A percentile compares a stretch with the other conserved stretches of the same genome.
Conservation (phyloP, 192 early-diverging fungal genomes). For the Backusella westeae region DNA sequence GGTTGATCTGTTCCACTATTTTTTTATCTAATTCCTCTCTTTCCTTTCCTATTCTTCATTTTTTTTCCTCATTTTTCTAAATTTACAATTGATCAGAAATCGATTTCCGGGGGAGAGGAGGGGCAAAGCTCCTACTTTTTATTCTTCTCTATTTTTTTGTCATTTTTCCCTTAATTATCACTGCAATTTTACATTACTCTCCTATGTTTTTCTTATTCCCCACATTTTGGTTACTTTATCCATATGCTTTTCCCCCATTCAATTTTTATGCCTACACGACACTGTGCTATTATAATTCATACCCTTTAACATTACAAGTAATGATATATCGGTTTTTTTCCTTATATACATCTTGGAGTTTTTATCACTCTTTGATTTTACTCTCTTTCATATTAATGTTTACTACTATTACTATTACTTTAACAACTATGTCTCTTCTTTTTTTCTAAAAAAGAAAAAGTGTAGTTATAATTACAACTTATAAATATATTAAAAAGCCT, state of each 20-base stretch:
- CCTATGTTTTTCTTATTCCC: neutral
- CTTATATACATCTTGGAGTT: neutral
- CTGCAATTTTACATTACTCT: neutral
- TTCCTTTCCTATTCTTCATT: neutral
- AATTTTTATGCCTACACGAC: neutral
- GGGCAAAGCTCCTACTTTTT: neutral
- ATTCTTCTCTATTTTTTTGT: neutral
- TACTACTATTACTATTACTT: neutral
- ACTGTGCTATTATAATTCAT: neutral
- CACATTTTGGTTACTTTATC: neutral
- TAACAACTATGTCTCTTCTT: neutral
- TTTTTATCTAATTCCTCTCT: neutral
- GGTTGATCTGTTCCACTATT: neutral
- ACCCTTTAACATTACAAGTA: neutral
- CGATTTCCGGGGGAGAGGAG: neutral
- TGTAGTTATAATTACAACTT: neutral
- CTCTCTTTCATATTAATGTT: neutral
- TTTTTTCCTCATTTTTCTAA: neutral
- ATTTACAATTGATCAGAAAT: neutral
- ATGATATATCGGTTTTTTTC: neutral
- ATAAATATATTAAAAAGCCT: neutral
- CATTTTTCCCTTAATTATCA: conserved; percentile 1
- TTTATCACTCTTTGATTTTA: neutral
- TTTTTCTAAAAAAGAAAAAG: neutral
- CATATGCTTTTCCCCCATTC: neutral